phyloP scores from a whole-genome alignment of 805 yeast genomes.

The Candida adriatica region DNA sequence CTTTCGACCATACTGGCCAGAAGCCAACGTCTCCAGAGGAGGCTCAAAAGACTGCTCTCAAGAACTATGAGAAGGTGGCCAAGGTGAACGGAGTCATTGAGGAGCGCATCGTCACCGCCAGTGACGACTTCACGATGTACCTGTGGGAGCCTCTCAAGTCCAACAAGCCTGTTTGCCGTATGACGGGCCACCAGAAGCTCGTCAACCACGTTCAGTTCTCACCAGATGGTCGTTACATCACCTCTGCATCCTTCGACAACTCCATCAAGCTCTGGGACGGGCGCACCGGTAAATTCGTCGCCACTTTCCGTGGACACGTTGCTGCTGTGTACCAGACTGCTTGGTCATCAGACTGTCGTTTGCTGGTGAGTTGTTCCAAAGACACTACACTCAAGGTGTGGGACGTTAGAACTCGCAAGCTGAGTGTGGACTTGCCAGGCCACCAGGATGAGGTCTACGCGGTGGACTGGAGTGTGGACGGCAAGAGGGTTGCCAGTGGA shows the following conservation, averaged over 20 bases:
- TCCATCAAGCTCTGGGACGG: constrained; percentile 97
- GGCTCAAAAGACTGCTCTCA: constrained; percentile 40
- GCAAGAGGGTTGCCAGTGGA: constrained; percentile 90
- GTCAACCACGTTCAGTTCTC: constrained; percentile 95
- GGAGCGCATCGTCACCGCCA: constrained; percentile 88
- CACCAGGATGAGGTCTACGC: constrained; percentile 94
- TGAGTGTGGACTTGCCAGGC: constrained; percentile 89
- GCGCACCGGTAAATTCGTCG: constrained; percentile 77
- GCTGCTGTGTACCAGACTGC: constrained; percentile 97
- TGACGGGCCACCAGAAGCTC: constrained; percentile 96
- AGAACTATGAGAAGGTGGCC: constrained; percentile 51
- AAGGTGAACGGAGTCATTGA: constrained; percentile 53
- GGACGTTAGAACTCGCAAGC: constrained; percentile 84
- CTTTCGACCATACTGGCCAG: constrained; percentile 67
- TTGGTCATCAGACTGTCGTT: constrained; percentile 93
- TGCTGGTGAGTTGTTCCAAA: constrained; percentile 88
- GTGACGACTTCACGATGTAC: constrained; percentile 97
- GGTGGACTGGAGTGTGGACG: constrained; percentile 97
- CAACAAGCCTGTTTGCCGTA: constrained; percentile 79
- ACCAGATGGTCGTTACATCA: constrained; percentile 89
- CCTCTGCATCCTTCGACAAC: constrained; percentile 92
- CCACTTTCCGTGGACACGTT: constrained; percentile 94
- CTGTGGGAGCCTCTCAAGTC: constrained; percentile 87
- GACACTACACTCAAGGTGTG: constrained; percentile 95
- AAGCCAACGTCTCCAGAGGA: constrained; percentile 38